phyloP scores from a whole-genome alignment of 106 monocot species.

The Ottelia alismoides region DNA sequence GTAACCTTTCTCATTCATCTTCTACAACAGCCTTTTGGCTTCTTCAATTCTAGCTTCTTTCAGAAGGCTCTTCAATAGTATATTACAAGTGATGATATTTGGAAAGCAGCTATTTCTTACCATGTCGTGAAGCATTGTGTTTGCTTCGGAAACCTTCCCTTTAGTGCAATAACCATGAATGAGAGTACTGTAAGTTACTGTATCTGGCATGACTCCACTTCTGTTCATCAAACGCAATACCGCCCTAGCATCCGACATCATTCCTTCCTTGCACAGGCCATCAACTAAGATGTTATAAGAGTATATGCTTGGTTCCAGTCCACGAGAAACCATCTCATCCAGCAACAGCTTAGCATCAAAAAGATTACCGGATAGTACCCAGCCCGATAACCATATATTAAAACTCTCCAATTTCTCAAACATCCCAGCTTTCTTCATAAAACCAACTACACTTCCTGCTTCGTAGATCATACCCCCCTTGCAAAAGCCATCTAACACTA shows the following conservation, averaged over 20 bases:
- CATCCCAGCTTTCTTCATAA: slow-evolving; percentile 53
- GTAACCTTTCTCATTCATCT: slow-evolving; percentile 82
- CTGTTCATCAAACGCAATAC: slow-evolving; percentile 56
- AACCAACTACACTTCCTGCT: slow-evolving; percentile 36
- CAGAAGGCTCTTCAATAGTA: slow-evolving; percentile 77
- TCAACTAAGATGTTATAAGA: slow-evolving; percentile 77
- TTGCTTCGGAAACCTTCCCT: slow-evolving; percentile 50
- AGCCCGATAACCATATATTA: slow-evolving; percentile 74
- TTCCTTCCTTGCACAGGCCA: slow-evolving; percentile 74
- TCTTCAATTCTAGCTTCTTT: slow-evolving; percentile 70
- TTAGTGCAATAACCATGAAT: slow-evolving; percentile 67
- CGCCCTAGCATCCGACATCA: slow-evolving; percentile 49
- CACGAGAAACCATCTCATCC: slow-evolving; percentile 47
- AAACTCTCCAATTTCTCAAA: slow-evolving; percentile 45
- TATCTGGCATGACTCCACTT: slow-evolving; percentile 45
- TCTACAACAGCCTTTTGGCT: slow-evolving; percentile 55
- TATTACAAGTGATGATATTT: slow-evolving; percentile 70
- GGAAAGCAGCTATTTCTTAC: slow-evolving; percentile 43
- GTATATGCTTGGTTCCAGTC: slow-evolving; percentile 38
- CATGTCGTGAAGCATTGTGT: slow-evolving; percentile 68
- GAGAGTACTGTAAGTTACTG: slow-evolving; percentile 63
- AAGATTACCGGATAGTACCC: slow-evolving; percentile 44
- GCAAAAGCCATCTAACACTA: slow-evolving; percentile 70
- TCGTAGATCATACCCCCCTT: slow-evolving; percentile 49
- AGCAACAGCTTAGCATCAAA: slow-evolving; percentile 47